These are phyloP conservation scores for Exidia glandulosa DNA, from an alignment of 768 basidiomycete species.

Conservation along the genomic window DNA sequence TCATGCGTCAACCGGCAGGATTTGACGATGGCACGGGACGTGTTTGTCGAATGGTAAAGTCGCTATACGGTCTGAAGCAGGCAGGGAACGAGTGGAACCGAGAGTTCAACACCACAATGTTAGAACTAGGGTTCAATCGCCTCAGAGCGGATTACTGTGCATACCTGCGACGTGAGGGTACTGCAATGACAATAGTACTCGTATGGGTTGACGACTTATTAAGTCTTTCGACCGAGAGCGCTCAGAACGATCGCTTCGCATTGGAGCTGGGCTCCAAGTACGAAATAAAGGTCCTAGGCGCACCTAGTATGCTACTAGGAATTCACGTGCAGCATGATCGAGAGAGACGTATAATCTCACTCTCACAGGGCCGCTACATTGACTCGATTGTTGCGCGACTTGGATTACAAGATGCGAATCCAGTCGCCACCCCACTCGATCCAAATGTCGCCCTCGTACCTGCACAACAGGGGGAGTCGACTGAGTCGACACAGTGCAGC, in stretches of 20 bases:
- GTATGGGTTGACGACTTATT: conserved; percentile 10
- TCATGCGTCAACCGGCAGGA: conserved; percentile 25
- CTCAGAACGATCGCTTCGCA: background rate
- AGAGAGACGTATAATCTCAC: background rate
- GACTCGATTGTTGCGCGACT: background rate
- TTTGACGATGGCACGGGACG: conserved; percentile 7
- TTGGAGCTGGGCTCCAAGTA: background rate
- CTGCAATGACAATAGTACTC: background rate
- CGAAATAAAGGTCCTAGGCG: conserved; percentile 4
- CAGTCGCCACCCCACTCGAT: conserved; percentile 6
- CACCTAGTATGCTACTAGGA: conserved; percentile 5
- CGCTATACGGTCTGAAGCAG: conserved; percentile 20
- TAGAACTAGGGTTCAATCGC: conserved; percentile 7
- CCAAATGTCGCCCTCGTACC: background rate
- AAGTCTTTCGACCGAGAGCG: background rate
- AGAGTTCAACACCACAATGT: conserved; percentile 4
- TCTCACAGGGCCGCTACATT: conserved; percentile 5
- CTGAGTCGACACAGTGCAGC: too few species aligned
- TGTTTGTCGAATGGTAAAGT: conserved; percentile 13
- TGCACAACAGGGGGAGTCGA: too few species aligned
- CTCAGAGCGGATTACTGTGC: conserved; percentile 6
- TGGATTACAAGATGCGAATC: background rate
- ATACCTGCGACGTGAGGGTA: background rate
- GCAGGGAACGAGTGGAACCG: conserved; percentile 8
- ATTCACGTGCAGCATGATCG: conserved; percentile 7